Evolutionary conservation across 129 eudicot genomes (phyloP).

Genomic region (Chrysanthemum seticuspe): DNA sequence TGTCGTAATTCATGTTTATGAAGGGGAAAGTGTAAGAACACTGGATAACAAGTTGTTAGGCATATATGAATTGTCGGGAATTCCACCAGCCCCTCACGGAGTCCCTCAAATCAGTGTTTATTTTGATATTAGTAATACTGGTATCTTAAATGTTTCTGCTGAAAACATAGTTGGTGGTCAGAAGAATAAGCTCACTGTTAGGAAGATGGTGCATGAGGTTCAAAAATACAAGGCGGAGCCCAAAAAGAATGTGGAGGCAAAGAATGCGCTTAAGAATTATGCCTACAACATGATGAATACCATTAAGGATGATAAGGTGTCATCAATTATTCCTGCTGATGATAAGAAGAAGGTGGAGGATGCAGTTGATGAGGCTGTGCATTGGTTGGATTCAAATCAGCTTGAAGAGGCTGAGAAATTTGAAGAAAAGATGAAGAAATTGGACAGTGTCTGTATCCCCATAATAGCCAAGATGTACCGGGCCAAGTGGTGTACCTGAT

Average conservation of each 20-base stretch:
- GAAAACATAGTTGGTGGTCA: slow-evolving; percentile 55
- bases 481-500: slow-evolving; percentile 5
- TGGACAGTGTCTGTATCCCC: slow-evolving; percentile 13
- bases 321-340: background rate
- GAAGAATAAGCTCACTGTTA: slow-evolving; percentile 52
- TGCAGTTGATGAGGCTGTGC: slow-evolving; percentile 16
- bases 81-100: slow-evolving; percentile 10
- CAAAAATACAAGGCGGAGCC: slow-evolving; percentile 18
- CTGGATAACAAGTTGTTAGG: slow-evolving; percentile 42
- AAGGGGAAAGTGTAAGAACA: slow-evolving; percentile 34
- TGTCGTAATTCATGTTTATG: slow-evolving; percentile 4
- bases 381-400: slow-evolving; percentile 23
- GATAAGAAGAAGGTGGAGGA: slow-evolving; percentile 23
- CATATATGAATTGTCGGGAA: slow-evolving; percentile 24
- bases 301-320: background rate
- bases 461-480: slow-evolving; percentile 11
- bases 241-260: slow-evolving; percentile 12
- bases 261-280: slow-evolving; percentile 12
- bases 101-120: background rate
- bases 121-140: slow-evolving; percentile 28
- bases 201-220: slow-evolving; percentile 52
- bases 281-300: slow-evolving; percentile 14
- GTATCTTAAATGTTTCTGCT: slow-evolving; percentile 49
- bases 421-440: slow-evolving; percentile 13
- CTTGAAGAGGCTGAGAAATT: slow-evolving; percentile 13